A percentile compares a stretch with the other conserved stretches of the same genome.
Evolutionary conservation across 2,329 filamentous ascomycete species (phyloP).

Genomic region (Lachnellula occidentalis): DNA sequence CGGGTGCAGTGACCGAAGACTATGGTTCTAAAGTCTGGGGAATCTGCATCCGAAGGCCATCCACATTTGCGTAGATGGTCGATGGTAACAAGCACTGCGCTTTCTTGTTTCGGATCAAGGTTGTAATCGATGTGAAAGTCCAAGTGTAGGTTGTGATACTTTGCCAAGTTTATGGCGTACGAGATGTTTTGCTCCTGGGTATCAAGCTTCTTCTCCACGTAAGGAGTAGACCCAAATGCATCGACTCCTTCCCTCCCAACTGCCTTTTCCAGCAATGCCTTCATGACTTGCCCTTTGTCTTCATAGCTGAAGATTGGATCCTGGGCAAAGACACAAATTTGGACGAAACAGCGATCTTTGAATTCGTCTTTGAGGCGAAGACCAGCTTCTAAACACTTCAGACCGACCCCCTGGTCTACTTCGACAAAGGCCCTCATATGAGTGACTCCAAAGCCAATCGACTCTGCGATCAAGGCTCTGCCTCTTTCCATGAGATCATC

Average conservation of each 20-base stretch:
- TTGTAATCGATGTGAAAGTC: conserved; percentile 72
- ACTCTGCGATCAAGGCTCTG: conserved; percentile 59
- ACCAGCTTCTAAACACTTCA: conserved; percentile 53
- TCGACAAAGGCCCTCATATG: conserved; percentile 68
- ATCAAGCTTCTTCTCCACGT: conserved; percentile 51
- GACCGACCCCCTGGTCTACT: conserved; percentile 55
- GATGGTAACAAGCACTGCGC: conserved; percentile 51
- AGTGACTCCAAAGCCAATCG: conserved; percentile 59
- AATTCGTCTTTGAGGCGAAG: conserved; percentile 51
- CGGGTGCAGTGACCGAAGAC: conserved; percentile 65
- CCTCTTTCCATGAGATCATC: conserved; percentile 61
- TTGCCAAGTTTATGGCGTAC: conserved; percentile 54
- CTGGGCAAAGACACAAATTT: conserved; percentile 68
- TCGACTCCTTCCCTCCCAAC: conserved; percentile 43
- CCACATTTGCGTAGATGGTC: conserved; percentile 40
- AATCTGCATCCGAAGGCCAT: conserved; percentile 39
- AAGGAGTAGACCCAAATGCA: conserved; percentile 63
- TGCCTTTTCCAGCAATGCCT: conserved; percentile 43
- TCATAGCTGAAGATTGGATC: conserved; percentile 57
- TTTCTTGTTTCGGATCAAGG: conserved; percentile 43
- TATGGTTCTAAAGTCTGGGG: conserved; percentile 40
- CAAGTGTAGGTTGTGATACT: conserved; percentile 48
- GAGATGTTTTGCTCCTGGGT: conserved; percentile 51
- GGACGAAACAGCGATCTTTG: conserved; percentile 48
- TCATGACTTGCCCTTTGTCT: conserved; percentile 45